Evolutionary conservation across 163 green algal genomes (phyloP).

Genomic region (Prototheca stagnorum): DNA sequence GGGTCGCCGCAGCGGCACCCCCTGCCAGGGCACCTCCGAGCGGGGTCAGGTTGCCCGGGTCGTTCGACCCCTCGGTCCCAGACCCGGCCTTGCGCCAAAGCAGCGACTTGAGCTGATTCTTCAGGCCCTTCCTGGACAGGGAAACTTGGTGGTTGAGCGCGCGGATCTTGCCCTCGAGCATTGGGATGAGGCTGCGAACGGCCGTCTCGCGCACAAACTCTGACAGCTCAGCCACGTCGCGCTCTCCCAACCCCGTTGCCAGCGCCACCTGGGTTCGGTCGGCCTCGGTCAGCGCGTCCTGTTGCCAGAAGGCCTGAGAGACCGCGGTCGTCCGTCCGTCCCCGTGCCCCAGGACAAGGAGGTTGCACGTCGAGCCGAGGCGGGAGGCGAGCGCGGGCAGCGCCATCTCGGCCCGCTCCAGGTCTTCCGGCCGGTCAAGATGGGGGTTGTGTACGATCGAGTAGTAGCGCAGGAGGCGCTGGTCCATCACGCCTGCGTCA

Average conservation of each 20-base stretch:
- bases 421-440: neutral
- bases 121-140: slow-evolving; percentile 52
- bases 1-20: neutral
- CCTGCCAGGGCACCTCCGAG: no score
- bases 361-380: no score
- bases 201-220: slow-evolving; percentile 38
- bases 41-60: no score
- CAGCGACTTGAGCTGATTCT: slow-evolving; percentile 77
- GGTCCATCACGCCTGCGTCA: slow-evolving; percentile 22
- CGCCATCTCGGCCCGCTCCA: neutral
- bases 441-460: slow-evolving; percentile 64
- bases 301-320: no score
- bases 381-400: neutral
- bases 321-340: no score
- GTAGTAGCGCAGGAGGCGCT: slow-evolving; percentile 51
- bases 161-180: slow-evolving; percentile 47
- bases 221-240: slow-evolving; percentile 25
- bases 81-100: slow-evolving; percentile 57
- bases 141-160: slow-evolving; percentile 52
- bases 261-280: no score
- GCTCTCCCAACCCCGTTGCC: slow-evolving; percentile 15
- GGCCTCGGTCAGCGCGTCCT: no score
- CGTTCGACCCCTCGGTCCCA: no score
- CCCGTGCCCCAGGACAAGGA: no score
- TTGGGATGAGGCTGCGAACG: slow-evolving; percentile 36